A percentile compares a stretch with the other conserved stretches of the same genome.
These are phyloP conservation scores for Ceratopteris richardii DNA, from an alignment of 75 land plant species.

Conservation along the genomic window DNA sequence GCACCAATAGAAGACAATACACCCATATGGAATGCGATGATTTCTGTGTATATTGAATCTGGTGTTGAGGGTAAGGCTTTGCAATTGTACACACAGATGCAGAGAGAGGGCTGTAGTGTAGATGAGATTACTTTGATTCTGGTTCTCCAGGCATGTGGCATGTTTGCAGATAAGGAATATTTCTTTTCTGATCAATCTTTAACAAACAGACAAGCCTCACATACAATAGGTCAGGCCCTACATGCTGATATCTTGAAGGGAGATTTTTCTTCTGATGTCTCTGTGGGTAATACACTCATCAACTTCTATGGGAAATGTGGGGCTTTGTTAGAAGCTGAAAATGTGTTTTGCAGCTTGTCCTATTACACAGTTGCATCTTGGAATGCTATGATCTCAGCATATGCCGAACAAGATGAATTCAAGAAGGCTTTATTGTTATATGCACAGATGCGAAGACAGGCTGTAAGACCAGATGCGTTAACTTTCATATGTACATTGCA, in stretches of 20 bases:
- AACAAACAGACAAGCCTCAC: too few relatives aligned
- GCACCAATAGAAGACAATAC: too few relatives aligned
- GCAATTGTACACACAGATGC: background rate
- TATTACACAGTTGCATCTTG: background rate
- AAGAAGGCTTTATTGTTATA: constrained; percentile 29
- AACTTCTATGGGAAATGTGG: background rate
- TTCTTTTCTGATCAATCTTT: too few relatives aligned
- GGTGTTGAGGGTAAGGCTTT: too few relatives aligned
- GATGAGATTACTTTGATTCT: background rate
- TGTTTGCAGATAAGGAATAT: background rate
- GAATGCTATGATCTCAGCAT: background rate
- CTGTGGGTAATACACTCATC: background rate
- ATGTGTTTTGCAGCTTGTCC: background rate
- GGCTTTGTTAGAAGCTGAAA: background rate
- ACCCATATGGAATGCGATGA: too few relatives aligned
- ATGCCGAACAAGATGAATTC: background rate
- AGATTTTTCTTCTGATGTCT: too few relatives aligned
- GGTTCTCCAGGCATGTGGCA: constrained; percentile 8
- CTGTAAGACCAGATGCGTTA: constrained; percentile 18
- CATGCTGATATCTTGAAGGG: background rate
- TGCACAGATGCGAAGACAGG: constrained; percentile 13
- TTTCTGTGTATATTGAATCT: too few relatives aligned
- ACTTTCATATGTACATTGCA: constrained; percentile 28
- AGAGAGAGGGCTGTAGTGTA: background rate
- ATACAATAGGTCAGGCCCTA: background rate